phyloP scores from a whole-genome alignment of 2,329 filamentous ascomycete species.

The Zelopaecilomyces penicillatus region DNA sequence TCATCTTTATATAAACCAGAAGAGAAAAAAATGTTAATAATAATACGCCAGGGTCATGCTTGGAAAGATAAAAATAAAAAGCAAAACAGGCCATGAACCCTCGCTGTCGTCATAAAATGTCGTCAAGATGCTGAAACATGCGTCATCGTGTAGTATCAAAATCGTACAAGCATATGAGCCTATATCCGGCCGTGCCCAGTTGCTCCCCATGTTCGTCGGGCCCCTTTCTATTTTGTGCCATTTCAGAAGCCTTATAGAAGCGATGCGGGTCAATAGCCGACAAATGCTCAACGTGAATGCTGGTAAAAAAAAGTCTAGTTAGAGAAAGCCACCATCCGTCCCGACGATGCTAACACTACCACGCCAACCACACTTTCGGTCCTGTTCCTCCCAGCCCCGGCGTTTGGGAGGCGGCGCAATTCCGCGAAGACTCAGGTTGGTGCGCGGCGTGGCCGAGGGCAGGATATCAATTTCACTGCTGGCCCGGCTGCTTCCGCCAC shows the following conservation, averaged over 20 bases:
- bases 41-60: constrained; percentile 8
- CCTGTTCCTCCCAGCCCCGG: constrained; percentile 26
- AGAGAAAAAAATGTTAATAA: not conserved
- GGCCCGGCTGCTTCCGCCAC: constrained; percentile 37
- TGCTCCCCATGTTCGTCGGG: no score
- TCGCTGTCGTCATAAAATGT: constrained; percentile 7
- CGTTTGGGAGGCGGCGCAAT: constrained; percentile 24
- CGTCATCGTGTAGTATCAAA: constrained; percentile 5
- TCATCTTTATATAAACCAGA: not conserved
- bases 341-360: constrained; percentile 47
- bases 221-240: no score
- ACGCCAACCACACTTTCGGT: constrained; percentile 47
- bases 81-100: no score
- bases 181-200: no score
- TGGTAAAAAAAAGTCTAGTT: not conserved
- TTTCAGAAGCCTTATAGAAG: no score
- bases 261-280: no score
- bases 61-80: not conserved
- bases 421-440: constrained; percentile 36
- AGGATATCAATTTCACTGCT: constrained; percentile 38
- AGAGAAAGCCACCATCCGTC: constrained; percentile 47
- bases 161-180: constrained; percentile 1
- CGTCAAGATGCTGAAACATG: constrained; percentile 6
- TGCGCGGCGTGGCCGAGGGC: constrained; percentile 25
- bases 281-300: not conserved